Evolutionary conservation across 495 filamentous ascomycete genomes (phyloP).

Genomic region (Astrothelium macrocarpum): DNA sequence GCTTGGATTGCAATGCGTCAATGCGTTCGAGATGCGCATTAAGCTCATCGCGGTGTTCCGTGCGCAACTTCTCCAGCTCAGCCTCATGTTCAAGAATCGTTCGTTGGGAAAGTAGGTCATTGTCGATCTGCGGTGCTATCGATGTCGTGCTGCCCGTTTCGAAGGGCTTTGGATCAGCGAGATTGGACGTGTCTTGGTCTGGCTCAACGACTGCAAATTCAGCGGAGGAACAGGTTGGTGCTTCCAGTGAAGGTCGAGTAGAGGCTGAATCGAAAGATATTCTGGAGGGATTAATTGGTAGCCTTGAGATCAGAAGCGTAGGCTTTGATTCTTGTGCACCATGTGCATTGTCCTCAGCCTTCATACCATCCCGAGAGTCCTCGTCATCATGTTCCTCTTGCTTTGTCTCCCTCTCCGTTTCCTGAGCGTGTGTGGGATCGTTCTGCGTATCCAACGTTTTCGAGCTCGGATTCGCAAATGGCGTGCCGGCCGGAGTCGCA

Average conservation of each 20-base stretch:
- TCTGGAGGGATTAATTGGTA: constrained; percentile 18
- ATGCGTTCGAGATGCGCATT: constrained; percentile 80
- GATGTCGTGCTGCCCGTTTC: not conserved
- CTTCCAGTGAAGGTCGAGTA: constrained; percentile 11
- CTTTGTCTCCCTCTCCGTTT: not conserved
- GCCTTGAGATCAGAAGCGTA: constrained; percentile 10
- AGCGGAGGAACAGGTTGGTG: constrained; percentile 4
- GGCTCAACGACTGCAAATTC: not conserved
- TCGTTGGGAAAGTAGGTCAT: not conserved
- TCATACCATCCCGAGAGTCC: not conserved
- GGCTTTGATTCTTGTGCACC: not conserved
- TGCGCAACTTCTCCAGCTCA: constrained; percentile 40
- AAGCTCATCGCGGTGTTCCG: constrained; percentile 66
- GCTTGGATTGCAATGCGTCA: constrained; percentile 82
- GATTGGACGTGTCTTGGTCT: not conserved
- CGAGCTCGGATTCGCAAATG: not conserved
- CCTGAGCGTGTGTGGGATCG: not conserved
- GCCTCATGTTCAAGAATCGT: constrained; percentile 14
- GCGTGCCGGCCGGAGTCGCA: not conserved
- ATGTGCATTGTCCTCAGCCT: not conserved
- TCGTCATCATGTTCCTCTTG: not conserved
- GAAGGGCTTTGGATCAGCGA: not conserved
- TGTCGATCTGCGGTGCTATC: not conserved
- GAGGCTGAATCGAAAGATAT: constrained; percentile 11
- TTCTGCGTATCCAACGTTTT: not conserved